Base-by-base conservation (phyloP, 2,329 filamentous ascomycete species). In the Aspergillus fischeri region DNA sequence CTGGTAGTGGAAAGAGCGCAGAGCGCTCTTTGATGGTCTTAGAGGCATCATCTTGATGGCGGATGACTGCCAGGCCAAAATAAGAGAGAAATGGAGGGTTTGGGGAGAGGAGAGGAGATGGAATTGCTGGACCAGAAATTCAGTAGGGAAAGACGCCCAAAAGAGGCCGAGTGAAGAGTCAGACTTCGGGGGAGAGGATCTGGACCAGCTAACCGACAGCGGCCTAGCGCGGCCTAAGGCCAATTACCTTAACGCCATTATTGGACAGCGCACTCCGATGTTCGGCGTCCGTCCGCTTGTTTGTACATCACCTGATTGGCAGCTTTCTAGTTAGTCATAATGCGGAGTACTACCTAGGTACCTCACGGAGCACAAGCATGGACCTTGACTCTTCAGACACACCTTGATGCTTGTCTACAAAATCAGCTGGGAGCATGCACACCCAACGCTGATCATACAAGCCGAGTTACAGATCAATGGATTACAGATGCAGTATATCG, bases 1-100 rank as follows among this genome's bases (percentile, higher is more conserved):
- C 63, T 74, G 74, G 63, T 72, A 69, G 51, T 75, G 75, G 53
- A 81, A 67, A 51, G 79, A 73, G 68, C 80, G 77, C 67, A 79
- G 67, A 56, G 79, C 77, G 64, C 72, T 74, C 67, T 76, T 78
- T 58, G 79, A 78, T 61, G 79, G 76, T 71, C 77, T 75, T 68
- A 80, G 65, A 71, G 79, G 75, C 75, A 81, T 77, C 79, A 82
- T 81, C 66, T 65, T 77, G 57, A 59, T 57, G 61, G 55, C 57
- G 60, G 67, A 72, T 68, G 67, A 70, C 55, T 66, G 62, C 69
- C 72, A 68, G 65, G 68, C 70, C 70, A 68, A 64, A 27, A 25
- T 24, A 47, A 47, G 21, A 25, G 58, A 61, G 63, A 42, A 68
- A 63, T 57, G 63, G 60, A 58, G 56, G 55, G 42, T 52, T 38